phyloP scores from a whole-genome alignment of 202 grass and related monocot genomes.

The Carex arenaria region DNA sequence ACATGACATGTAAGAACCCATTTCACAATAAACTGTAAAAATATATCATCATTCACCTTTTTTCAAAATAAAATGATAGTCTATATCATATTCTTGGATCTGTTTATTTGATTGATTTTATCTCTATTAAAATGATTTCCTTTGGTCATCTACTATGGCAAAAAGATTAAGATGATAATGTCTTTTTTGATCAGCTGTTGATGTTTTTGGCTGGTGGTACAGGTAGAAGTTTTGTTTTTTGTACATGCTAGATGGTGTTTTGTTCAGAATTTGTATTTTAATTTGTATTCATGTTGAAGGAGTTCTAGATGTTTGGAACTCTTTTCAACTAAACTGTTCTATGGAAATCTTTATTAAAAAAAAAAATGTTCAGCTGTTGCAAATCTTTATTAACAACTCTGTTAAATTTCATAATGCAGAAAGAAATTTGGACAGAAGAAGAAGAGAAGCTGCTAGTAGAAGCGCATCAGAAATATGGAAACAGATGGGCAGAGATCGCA shows the following conservation, averaged over 20 bases:
- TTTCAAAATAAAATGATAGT: background rate
- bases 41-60: background rate
- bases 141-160: background rate
- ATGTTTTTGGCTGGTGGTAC: too few relatives aligned
- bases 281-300: too few relatives aligned
- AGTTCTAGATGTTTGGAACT: too few relatives aligned
- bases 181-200: background rate
- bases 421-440: conserved; percentile 47
- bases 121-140: background rate
- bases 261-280: too few relatives aligned
- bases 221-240: too few relatives aligned
- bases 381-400: background rate
- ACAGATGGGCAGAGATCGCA: conserved; percentile 46
- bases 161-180: background rate
- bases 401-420: conserved; percentile 16
- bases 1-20: background rate
- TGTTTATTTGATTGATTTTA: background rate
- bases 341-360: too few relatives aligned
- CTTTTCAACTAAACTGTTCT: too few relatives aligned
- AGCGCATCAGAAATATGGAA: conserved; percentile 38
- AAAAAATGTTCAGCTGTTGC: background rate
- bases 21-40: background rate
- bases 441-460: conserved; percentile 37
- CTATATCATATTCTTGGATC: background rate
- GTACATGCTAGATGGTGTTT: too few relatives aligned